Evolutionary conservation across 2,329 filamentous ascomycete species (phyloP), one percentile per base, ranked within the genome.

Genomic region (Curvularia verruculosa): DNA sequence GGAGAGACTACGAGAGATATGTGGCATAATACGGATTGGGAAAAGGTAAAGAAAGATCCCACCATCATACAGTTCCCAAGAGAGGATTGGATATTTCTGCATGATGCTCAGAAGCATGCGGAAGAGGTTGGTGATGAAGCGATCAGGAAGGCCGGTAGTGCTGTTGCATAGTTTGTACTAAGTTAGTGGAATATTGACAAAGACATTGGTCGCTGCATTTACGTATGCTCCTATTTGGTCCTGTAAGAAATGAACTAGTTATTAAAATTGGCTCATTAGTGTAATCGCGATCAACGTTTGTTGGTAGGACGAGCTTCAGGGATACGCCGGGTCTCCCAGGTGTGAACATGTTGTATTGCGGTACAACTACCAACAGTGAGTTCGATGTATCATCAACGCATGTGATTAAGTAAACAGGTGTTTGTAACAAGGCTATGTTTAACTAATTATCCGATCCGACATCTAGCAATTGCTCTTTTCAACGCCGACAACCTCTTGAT

Each of bases 11-110:
- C 70, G 40, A 61, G 72, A 3, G 71, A 75, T 55, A 69, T 69
- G 68, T 74, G 69, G 70, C 72, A 75, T 36, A 72, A 74, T 29
- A 72, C 71, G 2, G 68, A 75, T 36, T 75, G 72, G 71, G 68
- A 70, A 24, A 67, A 72, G 60, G 71, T 73, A 1, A 73, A 71
- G 64, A 54, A 58, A 49, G 63, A 74, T 34, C 72, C 72, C 0
- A 64, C 68, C 19, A 56, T 56, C 23, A 72, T 74, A 5, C 64
- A 70, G 56, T 67, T 73, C 6, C 72, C 71, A 8, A 58, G 70
- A 4, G 71, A 73, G 49, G 70, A 72, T 24, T 74, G 72, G 72
- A 67, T 74, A n/a, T 73, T 72, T 37, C 39, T 40, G 10, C 68
- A 68, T 59, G 72, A 74, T 63, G 65, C 71, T 1, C 68, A 74